Base-by-base conservation (phyloP, 139 green algal species). In the Chlamydomonas urium region DNA sequence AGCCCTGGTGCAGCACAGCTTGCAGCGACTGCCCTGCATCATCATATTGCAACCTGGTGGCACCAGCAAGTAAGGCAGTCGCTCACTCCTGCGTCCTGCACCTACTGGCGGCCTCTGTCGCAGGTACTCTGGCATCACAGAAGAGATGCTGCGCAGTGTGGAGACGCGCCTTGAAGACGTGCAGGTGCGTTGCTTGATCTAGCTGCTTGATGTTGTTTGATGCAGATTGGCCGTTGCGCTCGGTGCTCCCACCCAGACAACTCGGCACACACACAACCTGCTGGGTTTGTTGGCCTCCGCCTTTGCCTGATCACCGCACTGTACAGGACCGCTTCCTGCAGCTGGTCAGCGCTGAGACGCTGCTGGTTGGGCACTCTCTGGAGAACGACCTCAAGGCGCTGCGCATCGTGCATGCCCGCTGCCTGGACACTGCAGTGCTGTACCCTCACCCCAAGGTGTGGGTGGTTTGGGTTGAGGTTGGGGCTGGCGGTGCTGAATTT, bases 361-460 rank as follows among this genome's bases (percentile, higher is more conserved):
- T 98, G 62, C 73, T 97, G 59, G 88, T 97, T 23, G 93, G 92
- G 1, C 93, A 98, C 77, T 87, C 85, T n/a, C 83, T 96, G 56
- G 88, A 98, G 65, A 98, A 96, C 79, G 93, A 98, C 79, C 75
- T 98, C 45, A 35, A 58, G 1, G 80, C 81, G 6, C 83, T 97
- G 34, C 81, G 81, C 42, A 32, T 92, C 47, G 37, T 90, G 14
- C 91, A 96, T 47, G 58, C 32, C 31, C 72, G 79, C 58, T 69
- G 88, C 57, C 60, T 97, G 29, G 93, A 97, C 88, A 97, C 93
- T 0, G 80, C 80, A 0, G 23, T 89, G 3, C 71, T 97, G 28
- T 98, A 86, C 75, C 88, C 91, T 0, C 90, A 96, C 77, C 88
- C 90, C 0, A 78, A 84, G 31, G n/a, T n/a, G n/a, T n/a, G n/a